Base-by-base conservation (phyloP, 2,329 filamentous ascomycete species). In the Cytospora chrysosperma region DNA sequence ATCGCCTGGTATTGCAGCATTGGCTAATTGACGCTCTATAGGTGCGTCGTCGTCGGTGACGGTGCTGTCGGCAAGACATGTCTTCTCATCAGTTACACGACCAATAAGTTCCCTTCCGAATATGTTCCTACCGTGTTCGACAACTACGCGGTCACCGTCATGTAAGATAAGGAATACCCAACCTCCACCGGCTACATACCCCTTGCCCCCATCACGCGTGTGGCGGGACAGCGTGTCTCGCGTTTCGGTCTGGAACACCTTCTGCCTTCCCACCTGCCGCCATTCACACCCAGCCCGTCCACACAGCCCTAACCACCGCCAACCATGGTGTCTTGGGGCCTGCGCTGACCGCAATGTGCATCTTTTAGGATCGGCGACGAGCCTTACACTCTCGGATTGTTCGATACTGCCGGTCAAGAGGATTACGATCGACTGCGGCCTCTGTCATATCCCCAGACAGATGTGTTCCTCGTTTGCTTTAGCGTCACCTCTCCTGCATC, bases 11-110 rank as follows among this genome's bases (percentile, higher is more conserved):
- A n/a, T 52, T 56, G 17, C 49, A 55, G 61, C 49, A 52, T 37
- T 56, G 51, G 64, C 67, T 70, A 50, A 70, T 61, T 43, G 50
- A 62, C 53, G 34, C 28, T 65, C 54, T 65, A 55, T 71, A 99
- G 95, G 81, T 99, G 95, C 81, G 95, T 99, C 74, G 95, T 99
- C 72, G 95, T 99, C 73, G 95, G 95, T 77, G 95, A 99, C 79
- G 95, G 95, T 93, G 95, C 95, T 70, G 95, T 99, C 71, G 95
- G 95, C 78, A 99, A 99, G 85, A 99, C 95, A 70, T 99, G 95
- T 81, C 88, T 99, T 69, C 88, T 99, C 75, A 99, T 99, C 82
- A 96, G 92, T 77, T 99, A 99, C 81, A 99, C 95, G 69, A 99
- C 95, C 69, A 99, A 99, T 85, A 98, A 98, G 75, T 99, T 99